Evolutionary conservation across 257 asterid genomes (phyloP).

Genomic region (Capsicum chinense): DNA sequence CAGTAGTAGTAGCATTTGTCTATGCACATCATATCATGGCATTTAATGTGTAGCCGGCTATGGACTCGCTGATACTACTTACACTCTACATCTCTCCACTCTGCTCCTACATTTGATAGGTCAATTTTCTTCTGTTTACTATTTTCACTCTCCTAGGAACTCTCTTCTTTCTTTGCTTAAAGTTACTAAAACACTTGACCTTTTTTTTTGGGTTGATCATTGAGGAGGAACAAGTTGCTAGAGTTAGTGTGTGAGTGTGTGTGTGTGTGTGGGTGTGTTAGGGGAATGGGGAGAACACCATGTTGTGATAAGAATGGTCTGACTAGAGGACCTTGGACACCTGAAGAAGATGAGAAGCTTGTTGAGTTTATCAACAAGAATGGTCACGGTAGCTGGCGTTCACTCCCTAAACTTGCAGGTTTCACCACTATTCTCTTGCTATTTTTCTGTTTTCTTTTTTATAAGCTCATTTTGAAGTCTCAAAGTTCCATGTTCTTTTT

Average conservation of each 20-base stretch:
- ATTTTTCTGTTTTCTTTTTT: not conserved
- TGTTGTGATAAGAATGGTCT: conserved; percentile 90
- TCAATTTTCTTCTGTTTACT: conserved; percentile 28
- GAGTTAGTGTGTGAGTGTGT: conserved; percentile 26
- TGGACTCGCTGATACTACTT: conserved; percentile 44
- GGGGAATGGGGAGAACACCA: conserved; percentile 85
- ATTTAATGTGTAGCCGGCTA: conserved; percentile 59
- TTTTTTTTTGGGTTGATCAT: conserved; percentile 20
- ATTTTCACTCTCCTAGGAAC: conserved; percentile 19
- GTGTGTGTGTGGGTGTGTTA: conserved; percentile 23
- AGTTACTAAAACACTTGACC: not conserved
- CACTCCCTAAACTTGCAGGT: conserved; percentile 89
- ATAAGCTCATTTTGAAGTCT: not conserved
- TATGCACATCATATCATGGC: conserved; percentile 39
- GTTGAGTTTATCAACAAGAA: conserved; percentile 65
- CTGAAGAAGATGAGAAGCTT: conserved; percentile 87
- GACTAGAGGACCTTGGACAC: conserved; percentile 95
- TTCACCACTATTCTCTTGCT: not conserved
- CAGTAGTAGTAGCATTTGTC: not conserved
- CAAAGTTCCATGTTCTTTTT: not conserved
- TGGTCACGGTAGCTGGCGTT: conserved; percentile 97
- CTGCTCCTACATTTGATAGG: conserved; percentile 27
- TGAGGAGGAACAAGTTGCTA: not conserved
- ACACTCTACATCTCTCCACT: conserved; percentile 37
- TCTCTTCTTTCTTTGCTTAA: not conserved